Base-by-base conservation (phyloP, 371 early-diverging fungal genomes). In the Batkoa obscura region DNA sequence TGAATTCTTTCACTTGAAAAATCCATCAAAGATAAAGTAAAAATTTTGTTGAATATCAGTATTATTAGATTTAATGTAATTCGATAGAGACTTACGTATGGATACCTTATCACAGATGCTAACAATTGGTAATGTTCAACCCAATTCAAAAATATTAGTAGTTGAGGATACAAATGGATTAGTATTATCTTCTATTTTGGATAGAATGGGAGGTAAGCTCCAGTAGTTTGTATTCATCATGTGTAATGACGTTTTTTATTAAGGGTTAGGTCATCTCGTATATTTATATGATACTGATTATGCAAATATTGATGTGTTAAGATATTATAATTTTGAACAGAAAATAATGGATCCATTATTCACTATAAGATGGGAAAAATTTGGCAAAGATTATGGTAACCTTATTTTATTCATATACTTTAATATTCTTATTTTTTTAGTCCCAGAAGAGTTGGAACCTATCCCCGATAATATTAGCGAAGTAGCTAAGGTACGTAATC, bases 91-190 rank as follows among this genome's bases (percentile, higher is more conserved):
- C 23, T 61, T 96, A 35, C 86, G 97, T 10, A 67, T 83, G 15
- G 97, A 97, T 66, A 87, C 94, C 3, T 74, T 97, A 9, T 80
- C 93, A n/a, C 92, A 91, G 67, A 62, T 97, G 13, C 66, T 97
- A 36, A 75, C 79, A 5, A 64, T 77, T 49, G 82, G 79, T 10
- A 94, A 95, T 63, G 79, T 94, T 2, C 84, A 76, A 51, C 74
- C 89, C 10, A 69, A 80, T 30, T 72, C 75, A 6, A 69, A 73
- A 4, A 53, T 81, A 9, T 59, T 95, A 38, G 83, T 90, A 3
- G 85, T 88, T 0, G 97, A 97, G 63, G 93, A 93, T 58, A 81
- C 83, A 0, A 84, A 84, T 56, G 96, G 95, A 6, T 66, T 95
- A 59, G 54, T 95, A 0, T 70, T 86, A 0, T 65, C 80, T 0